Evolutionary conservation across 331 rosid genomes (phyloP).

Genomic region (Prunus yedoensis): DNA sequence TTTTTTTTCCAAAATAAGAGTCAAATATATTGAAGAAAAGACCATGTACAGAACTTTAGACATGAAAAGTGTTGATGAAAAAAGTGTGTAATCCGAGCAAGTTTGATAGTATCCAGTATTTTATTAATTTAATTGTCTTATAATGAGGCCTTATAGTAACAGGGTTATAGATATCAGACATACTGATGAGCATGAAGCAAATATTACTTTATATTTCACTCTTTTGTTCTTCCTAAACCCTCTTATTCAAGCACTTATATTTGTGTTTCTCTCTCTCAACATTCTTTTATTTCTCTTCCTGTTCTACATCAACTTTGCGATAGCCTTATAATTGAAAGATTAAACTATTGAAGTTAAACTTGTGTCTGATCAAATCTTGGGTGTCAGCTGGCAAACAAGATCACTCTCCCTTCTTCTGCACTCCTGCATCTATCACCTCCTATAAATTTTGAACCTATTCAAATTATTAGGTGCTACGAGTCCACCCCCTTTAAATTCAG

Average conservation of each 20-base stretch:
- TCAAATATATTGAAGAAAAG: neutral
- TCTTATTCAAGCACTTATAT: no score
- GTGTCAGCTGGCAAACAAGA: no score
- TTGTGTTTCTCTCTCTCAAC: no score
- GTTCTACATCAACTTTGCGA: no score
- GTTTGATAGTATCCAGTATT: neutral
- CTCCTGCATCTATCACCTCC: neutral
- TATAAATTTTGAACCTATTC: neutral
- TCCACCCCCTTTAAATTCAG: no score
- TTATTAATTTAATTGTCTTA: neutral
- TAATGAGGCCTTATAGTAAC: neutral
- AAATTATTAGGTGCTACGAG: no score
- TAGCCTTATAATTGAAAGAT: no score
- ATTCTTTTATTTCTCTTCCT: no score
- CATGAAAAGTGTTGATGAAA: neutral
- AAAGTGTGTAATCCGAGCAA: neutral
- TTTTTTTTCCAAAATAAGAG: neutral
- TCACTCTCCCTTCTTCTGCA: neutral
- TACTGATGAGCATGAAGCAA: neutral
- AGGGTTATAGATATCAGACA: neutral
- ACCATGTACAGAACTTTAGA: neutral
- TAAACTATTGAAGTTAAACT: no score
- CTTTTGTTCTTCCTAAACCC: neutral
- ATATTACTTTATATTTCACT: neutral
- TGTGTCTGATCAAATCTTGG: no score